Percentiles rank a stretch among this genome's conserved stretches.
Conservation (phyloP, 345 rosid genomes). For the Eucalyptus polybractea region DNA sequence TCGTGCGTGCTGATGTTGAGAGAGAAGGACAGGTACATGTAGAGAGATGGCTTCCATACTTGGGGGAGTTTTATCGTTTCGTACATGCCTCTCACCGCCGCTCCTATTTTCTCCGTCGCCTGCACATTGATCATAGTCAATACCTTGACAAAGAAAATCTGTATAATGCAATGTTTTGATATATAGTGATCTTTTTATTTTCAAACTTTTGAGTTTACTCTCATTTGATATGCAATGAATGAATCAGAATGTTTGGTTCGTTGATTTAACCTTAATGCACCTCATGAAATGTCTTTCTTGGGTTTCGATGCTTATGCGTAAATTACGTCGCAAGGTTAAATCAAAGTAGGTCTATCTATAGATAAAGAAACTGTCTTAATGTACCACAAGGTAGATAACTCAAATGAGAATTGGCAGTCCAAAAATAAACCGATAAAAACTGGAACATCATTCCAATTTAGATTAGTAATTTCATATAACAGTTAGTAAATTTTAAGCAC, state of each 20-base stretch:
- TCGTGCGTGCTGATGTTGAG: slow-evolving; percentile 74
- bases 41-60: slow-evolving; percentile 85
- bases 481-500: accelerated
- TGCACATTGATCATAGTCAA: neutral
- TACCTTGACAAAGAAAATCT: neutral
- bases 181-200: neutral
- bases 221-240: neutral
- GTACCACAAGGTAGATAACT: neutral
- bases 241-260: neutral
- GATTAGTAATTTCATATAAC: neutral
- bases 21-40: slow-evolving; percentile 64
- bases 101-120: slow-evolving; percentile 13
- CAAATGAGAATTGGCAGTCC: accelerated
- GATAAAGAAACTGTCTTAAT: too few species aligned
- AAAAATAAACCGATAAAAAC: neutral
- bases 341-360: neutral
- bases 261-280: neutral
- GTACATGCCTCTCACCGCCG: slow-evolving; percentile 40
- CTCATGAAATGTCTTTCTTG: neutral
- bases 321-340: neutral
- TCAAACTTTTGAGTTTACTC: neutral
- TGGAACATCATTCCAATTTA: accelerated
- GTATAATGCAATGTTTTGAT: neutral
- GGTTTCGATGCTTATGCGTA: neutral
- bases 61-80: slow-evolving; percentile 54